A percentile compares a stretch with the other conserved stretches of the same genome.
Conservation (phyloP, 805 yeast genomes). For the Dipodascus albidus region DNA sequence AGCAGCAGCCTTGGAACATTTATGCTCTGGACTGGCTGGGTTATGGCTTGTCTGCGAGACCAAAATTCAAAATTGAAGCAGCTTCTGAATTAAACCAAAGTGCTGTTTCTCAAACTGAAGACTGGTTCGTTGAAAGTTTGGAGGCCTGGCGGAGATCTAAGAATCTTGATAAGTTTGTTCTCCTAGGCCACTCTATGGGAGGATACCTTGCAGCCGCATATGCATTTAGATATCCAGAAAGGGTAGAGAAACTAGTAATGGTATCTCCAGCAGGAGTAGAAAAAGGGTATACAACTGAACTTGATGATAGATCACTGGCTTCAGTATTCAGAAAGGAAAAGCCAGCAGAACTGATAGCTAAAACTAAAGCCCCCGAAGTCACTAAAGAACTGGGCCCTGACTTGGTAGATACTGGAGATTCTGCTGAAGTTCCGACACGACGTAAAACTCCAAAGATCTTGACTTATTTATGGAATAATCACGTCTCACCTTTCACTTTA, state of each 20-base stretch:
- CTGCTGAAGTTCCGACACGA: constrained; percentile 31
- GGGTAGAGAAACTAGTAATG: constrained; percentile 42
- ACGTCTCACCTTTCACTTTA: constrained; percentile 72
- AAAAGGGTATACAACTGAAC: neutral
- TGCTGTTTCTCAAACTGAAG: constrained; percentile 20
- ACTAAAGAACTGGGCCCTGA: constrained; percentile 5
- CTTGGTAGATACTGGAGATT: constrained; percentile 11
- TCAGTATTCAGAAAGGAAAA: constrained; percentile 14
- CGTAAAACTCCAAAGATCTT: constrained; percentile 35
- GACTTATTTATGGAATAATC: constrained; percentile 71
- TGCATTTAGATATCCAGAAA: constrained; percentile 44
- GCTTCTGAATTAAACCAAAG: neutral
- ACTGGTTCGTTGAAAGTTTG: constrained; percentile 37
- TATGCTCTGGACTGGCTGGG: constrained; percentile 67
- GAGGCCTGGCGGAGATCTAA: constrained; percentile 51
- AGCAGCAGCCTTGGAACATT: constrained; percentile 27
- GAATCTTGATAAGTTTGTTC: constrained; percentile 41
- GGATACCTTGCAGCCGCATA: constrained; percentile 62
- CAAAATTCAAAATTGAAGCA: constrained; percentile 18
- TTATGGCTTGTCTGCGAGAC: constrained; percentile 58
- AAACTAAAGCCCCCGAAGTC: constrained; percentile 7
- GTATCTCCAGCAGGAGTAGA: constrained; percentile 77
- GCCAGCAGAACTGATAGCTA: constrained; percentile 1
- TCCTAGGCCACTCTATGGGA: constrained; percentile 73
- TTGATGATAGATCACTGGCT: constrained; percentile 35